Percentiles rank a stretch among this genome's conserved stretches.
Conservation (phyloP, 2,329 filamentous ascomycete genomes). For the Aspergillus viridinutans region DNA sequence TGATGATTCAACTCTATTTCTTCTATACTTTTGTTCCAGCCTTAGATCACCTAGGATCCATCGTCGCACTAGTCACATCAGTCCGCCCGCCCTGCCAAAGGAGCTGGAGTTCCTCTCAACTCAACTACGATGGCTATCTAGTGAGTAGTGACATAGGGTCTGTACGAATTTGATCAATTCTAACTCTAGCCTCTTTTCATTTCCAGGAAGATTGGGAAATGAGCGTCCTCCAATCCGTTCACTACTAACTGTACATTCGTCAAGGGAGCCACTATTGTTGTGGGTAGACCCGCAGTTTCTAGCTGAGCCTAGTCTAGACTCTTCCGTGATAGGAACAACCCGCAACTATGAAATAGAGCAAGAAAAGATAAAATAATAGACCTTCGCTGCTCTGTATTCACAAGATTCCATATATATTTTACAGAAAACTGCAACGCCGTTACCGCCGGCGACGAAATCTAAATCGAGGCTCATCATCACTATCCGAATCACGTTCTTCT, state of each 20-base stretch:
- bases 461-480: constrained; percentile 55
- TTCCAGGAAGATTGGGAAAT: background rate
- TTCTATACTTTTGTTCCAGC: background rate
- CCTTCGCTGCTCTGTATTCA: background rate
- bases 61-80: background rate
- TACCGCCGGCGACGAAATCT: constrained; percentile 48
- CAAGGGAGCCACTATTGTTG: background rate
- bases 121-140: no score
- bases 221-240: background rate
- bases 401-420: constrained; percentile 1
- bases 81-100: background rate
- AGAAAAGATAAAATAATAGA: no score
- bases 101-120: no score
- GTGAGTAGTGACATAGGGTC: background rate
- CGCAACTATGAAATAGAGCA: no score
- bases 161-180: background rate
- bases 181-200: background rate
- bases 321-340: no score
- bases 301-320: background rate
- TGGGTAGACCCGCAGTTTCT: background rate
- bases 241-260: no score
- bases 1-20: no score
- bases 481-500: constrained; percentile 47
- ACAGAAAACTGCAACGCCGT: constrained; percentile 1
- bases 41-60: background rate